phyloP scores from a whole-genome alignment of 805 yeast species.

The Monosporozyma yasuniensis region DNA sequence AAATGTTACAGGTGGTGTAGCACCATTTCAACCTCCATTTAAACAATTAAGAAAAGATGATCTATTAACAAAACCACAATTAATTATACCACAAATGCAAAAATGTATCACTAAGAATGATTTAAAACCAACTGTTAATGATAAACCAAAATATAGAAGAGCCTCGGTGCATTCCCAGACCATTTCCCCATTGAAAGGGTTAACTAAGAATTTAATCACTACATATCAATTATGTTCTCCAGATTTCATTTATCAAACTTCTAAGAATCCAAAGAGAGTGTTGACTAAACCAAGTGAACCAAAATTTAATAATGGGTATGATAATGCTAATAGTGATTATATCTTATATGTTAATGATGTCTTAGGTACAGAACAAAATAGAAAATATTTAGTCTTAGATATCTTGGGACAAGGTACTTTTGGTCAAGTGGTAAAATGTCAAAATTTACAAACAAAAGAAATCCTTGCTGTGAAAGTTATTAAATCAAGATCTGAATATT shows the following conservation, averaged over 20 bases:
- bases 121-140: conserved; percentile 49
- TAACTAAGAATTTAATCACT: conserved; percentile 67
- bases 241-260: conserved; percentile 67
- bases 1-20: conserved; percentile 4
- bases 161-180: conserved; percentile 55
- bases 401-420: conserved; percentile 94
- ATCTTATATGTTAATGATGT: conserved; percentile 91
- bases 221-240: conserved; percentile 84
- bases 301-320: conserved; percentile 68
- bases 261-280: conserved; percentile 85
- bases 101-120: conserved; percentile 40
- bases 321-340: conserved; percentile 83
- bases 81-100: conserved; percentile 41
- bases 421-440: conserved; percentile 96
- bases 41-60: conserved; percentile 12
- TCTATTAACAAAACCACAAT: neutral
- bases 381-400: conserved; percentile 82
- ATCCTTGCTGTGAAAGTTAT: conserved; percentile 92
- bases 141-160: conserved; percentile 61
- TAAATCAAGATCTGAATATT: conserved; percentile 81
- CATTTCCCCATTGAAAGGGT: conserved; percentile 71
- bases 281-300: conserved; percentile 89
- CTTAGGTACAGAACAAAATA: conserved; percentile 58
- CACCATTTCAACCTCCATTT: conserved; percentile 24
- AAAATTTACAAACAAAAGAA: conserved; percentile 62